Evolutionary conservation across 768 basidiomycete genomes (phyloP).

Genomic region (Paxillus ammoniavirescens): DNA sequence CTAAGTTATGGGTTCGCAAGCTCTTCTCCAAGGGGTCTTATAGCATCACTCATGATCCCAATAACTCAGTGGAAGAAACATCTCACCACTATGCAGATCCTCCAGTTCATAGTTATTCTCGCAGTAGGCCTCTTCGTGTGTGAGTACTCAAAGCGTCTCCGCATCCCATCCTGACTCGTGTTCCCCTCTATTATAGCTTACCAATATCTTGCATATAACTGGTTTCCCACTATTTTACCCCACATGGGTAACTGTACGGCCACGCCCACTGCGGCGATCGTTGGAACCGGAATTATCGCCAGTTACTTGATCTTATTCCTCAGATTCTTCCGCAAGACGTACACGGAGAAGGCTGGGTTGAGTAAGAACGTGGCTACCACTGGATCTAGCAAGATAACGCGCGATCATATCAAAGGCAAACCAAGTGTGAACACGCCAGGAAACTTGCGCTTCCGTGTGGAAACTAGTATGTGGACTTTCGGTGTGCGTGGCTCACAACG

Average conservation of each 20-base stretch:
- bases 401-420: not conserved
- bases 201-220: slow-evolving; percentile 18
- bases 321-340: slow-evolving; percentile 21
- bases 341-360: not conserved
- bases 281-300: slow-evolving; percentile 9
- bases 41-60: not conserved
- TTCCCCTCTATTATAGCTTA: slow-evolving; percentile 2
- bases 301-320: slow-evolving; percentile 23
- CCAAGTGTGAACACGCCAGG: not conserved
- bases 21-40: not conserved
- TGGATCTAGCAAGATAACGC: not conserved
- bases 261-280: slow-evolving; percentile 12
- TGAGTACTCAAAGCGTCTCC: not conserved
- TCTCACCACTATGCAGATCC: slow-evolving; percentile 23
- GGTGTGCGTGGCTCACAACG: not conserved
- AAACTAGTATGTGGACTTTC: slow-evolving; percentile 3
- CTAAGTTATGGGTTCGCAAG: slow-evolving; percentile 15
- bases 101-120: slow-evolving; percentile 21
- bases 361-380: not conserved
- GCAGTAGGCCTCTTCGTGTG: slow-evolving; percentile 4
- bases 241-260: slow-evolving; percentile 15
- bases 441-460: slow-evolving; percentile 11
- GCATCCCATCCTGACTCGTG: not conserved
- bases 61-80: slow-evolving; percentile 21
- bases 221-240: slow-evolving; percentile 15